A percentile compares a stretch with the other conserved stretches of the same genome.
These are phyloP conservation scores for Podila horticola DNA, from an alignment of 192 early-diverging fungal genomes.

Conservation along the genomic window DNA sequence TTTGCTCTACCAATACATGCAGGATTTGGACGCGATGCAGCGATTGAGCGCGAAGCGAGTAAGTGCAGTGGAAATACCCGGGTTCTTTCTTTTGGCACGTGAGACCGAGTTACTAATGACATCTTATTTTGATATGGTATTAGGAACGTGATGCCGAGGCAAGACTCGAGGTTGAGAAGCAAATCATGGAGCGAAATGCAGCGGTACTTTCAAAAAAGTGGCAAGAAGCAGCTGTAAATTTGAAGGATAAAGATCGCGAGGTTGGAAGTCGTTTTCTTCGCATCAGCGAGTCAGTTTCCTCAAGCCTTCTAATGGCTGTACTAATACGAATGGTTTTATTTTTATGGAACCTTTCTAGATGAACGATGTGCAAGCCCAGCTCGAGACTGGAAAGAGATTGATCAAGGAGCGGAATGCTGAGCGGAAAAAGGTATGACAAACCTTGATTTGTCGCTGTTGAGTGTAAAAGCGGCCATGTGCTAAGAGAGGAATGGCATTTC, in stretches of 20 bases:
- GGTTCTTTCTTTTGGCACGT: neutral
- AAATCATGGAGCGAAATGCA: slow-evolving; percentile 25
- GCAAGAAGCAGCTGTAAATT: slow-evolving; percentile 12
- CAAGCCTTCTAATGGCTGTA: neutral
- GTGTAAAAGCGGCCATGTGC: neutral
- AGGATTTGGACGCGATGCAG: slow-evolving; percentile 25
- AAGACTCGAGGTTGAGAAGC: slow-evolving; percentile 28
- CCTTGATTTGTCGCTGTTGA: neutral
- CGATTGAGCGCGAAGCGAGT: slow-evolving; percentile 26
- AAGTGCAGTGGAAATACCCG: neutral
- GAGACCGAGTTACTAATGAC: too few species aligned
- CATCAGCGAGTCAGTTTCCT: neutral
- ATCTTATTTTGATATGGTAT: too few species aligned
- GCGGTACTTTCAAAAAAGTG: slow-evolving; percentile 23
- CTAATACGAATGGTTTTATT: neutral
- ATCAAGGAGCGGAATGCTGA: slow-evolving; percentile 31
- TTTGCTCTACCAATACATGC: slow-evolving; percentile 3
- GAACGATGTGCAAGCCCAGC: slow-evolving; percentile 19
- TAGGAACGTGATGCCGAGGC: slow-evolving; percentile 40
- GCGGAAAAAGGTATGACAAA: slow-evolving; percentile 29
- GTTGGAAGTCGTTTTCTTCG: neutral
- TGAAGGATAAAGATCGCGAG: slow-evolving; percentile 39
- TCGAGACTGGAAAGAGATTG: slow-evolving; percentile 26
- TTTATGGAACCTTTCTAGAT: slow-evolving; percentile 11
- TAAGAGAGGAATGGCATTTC: too few species aligned